Evolutionary conservation across 306 rosid genomes (phyloP), one percentile per base, ranked within the genome.

Genomic region (Prunus mongolica): DNA sequence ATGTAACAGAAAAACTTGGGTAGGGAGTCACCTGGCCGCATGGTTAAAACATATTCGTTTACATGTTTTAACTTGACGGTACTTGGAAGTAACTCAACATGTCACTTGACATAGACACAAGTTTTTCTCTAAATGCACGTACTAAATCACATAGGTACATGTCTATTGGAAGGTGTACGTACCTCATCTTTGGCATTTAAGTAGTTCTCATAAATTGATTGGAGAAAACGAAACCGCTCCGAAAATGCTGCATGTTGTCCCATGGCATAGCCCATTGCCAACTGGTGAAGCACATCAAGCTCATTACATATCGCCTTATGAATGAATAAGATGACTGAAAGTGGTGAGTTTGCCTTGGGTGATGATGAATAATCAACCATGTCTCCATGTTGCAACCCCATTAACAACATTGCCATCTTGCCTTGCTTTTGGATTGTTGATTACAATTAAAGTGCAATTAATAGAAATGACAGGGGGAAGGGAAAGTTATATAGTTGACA

Each of bases 211-310:
- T 20, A 79, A 58, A 73, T 58, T 2, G 32, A 74, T 38, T 11
- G 58, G 45, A 79, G 75, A 67, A 73, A 67, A 8, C 12, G 25
- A 30, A 22, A 30, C 10, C 18, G 32, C 63, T 57, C 75, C 13
- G 1, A 5, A 51, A 60, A 16, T 27, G 41, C 14, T n/a, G 3
- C 52, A 46, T 34, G 25, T 55, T 22, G 1, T 12, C 68, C 52
- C 22, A 5, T 6, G 63, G 65, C 32, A 38, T 0, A 20, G 1
- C 46, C 22, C 69, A 46, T 56, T 30, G 69, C 63, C 49, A 51
- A 66, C 52, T 47, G 79, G 65, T 79, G 75, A 57, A 79, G 74
- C 44, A 25, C 75, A 71, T 58, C 63, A 4, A 79, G 64, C 69
- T 46, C 79, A 57, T 47, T 54, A 19, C 75, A 8, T 22, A 73